Conservation (phyloP, 257 asterid genomes). For the Euphrasia confusa region DNA sequence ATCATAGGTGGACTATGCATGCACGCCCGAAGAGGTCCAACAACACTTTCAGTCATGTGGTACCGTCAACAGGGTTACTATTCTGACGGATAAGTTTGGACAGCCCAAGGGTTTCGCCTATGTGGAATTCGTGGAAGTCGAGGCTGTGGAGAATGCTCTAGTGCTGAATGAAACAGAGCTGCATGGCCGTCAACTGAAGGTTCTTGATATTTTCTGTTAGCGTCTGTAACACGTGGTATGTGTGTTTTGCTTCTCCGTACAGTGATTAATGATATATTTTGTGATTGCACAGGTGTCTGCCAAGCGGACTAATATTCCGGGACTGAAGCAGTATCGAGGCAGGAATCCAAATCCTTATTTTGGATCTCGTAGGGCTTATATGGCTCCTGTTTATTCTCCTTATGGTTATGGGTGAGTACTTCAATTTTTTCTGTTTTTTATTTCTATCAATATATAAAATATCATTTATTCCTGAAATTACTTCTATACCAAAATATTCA, state of each 20-base stretch:
- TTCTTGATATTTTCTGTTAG: constrained; percentile 18
- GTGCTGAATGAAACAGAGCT: background rate
- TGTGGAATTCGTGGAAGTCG: background rate
- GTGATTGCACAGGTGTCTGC: constrained; percentile 40
- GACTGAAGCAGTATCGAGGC: constrained; percentile 48
- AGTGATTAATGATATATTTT: background rate
- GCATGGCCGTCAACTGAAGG: constrained; percentile 31
- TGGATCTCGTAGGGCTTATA: background rate
- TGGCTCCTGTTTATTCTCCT: background rate
- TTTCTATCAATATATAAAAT: too few species aligned
- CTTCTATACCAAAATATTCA: too few species aligned
- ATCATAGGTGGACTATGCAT: constrained; percentile 46
- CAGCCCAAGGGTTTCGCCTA: background rate
- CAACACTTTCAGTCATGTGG: constrained; percentile 54
- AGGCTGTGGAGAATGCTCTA: background rate
- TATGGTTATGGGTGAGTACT: background rate
- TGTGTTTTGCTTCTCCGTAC: constrained; percentile 6
- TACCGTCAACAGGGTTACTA: constrained; percentile 34
- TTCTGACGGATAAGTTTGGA: background rate
- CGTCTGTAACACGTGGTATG: background rate
- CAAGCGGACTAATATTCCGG: constrained; percentile 60
- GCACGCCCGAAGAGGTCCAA: constrained; percentile 55
- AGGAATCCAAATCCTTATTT: constrained; percentile 32
- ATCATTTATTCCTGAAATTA: too few species aligned
- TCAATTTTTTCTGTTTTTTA: background rate